phyloP scores from a whole-genome alignment of 495 filamentous ascomycete genomes.

The Terfezia claveryi region DNA sequence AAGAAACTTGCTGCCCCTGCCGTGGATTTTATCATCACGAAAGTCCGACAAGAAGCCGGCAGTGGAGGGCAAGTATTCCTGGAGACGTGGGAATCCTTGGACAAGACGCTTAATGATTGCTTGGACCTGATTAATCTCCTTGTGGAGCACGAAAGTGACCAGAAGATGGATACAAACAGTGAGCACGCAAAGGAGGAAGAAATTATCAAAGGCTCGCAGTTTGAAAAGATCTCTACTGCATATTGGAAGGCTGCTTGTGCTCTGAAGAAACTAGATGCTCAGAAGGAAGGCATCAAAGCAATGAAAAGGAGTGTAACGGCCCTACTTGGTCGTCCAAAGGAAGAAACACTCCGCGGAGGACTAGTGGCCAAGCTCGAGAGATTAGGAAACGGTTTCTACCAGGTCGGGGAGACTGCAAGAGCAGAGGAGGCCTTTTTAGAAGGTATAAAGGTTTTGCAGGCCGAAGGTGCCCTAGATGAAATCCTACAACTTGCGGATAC shows the following conservation, averaged over 20 bases:
- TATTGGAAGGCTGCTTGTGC: conserved; percentile 16
- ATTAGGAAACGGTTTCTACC: conserved; percentile 11
- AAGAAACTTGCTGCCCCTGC: neutral
- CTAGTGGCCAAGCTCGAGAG: conserved; percentile 11
- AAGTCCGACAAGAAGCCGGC: neutral
- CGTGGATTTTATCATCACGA: neutral
- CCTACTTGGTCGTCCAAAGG: conserved; percentile 8
- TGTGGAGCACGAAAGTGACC: neutral
- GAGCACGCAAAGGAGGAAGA: neutral
- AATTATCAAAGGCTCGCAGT: neutral
- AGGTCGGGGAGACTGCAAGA: conserved; percentile 10
- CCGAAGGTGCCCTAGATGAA: conserved; percentile 11
- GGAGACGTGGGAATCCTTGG: neutral
- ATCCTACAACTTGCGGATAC: conserved; percentile 6
- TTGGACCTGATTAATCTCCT: neutral
- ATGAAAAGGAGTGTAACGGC: conserved; percentile 7
- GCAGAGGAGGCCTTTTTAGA: conserved; percentile 10
- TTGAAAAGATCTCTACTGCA: conserved; percentile 14
- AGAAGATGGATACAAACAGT: neutral
- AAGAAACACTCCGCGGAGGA: conserved; percentile 8
- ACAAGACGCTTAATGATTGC: neutral
- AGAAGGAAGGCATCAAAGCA: conserved; percentile 10
- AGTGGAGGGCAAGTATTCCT: neutral
- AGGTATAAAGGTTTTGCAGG: conserved; percentile 8
- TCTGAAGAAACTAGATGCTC: conserved; percentile 11